Evolutionary conservation across 345 rosid species (phyloP).

Genomic region (Lepidium didymum): DNA sequence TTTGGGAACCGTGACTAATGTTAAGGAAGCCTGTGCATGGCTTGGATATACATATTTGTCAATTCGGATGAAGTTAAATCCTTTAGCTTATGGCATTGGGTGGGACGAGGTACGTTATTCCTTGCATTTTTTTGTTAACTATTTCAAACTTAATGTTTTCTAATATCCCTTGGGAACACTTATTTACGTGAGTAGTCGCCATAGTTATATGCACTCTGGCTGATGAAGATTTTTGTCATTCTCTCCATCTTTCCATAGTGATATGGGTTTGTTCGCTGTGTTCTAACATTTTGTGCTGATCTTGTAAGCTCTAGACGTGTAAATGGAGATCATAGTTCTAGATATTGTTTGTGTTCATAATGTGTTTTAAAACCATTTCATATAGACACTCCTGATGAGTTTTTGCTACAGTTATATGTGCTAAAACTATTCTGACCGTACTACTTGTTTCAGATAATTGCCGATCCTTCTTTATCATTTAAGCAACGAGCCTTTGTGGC

Average conservation of each 20-base stretch:
- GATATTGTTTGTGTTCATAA: not conserved
- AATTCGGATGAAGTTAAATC: constrained; percentile 93
- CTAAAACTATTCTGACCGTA: constrained; percentile 16
- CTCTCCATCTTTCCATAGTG: not conserved
- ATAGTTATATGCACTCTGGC: not conserved
- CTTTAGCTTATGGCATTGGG: constrained; percentile 94
- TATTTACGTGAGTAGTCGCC: not conserved
- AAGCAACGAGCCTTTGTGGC: constrained; percentile 87
- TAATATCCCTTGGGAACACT: not conserved
- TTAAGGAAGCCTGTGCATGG: constrained; percentile 98
- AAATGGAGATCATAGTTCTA: constrained; percentile 1
- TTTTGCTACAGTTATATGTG: not conserved
- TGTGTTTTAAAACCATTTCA: not conserved
- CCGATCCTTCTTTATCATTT: constrained; percentile 75
- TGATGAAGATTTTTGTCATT: constrained; percentile 1
- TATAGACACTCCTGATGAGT: not conserved
- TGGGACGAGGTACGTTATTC: constrained; percentile 84
- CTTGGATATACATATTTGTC: constrained; percentile 95
- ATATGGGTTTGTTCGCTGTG: not conserved
- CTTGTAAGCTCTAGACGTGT: constrained; percentile 8
- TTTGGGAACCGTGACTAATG: constrained; percentile 96
- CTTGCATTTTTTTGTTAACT: not conserved
- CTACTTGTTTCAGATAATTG: constrained; percentile 56
- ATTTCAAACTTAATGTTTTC: not conserved
- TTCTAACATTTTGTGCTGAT: not conserved